A percentile compares a stretch with the other conserved stretches of the same genome.
phyloP scores from a whole-genome alignment of 495 filamentous ascomycete species.

The Penicillium soppii region DNA sequence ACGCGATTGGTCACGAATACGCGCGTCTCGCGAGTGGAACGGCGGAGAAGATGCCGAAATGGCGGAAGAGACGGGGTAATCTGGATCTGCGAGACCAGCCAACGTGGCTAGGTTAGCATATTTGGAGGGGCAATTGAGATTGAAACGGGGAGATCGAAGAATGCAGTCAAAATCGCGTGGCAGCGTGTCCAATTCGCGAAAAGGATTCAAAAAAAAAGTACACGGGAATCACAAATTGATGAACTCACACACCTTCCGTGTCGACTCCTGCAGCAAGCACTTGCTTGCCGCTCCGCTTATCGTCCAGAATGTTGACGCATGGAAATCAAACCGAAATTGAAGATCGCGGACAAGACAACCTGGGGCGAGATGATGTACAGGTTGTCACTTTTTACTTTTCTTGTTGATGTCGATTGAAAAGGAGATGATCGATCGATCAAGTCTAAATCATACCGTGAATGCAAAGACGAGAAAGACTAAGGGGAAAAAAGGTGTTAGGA shows the following conservation, averaged over 20 bases:
- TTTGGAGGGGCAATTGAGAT: slow-evolving; percentile 15
- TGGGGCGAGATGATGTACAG: slow-evolving; percentile 11
- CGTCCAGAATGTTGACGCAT: slow-evolving; percentile 54
- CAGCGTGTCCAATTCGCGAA: slow-evolving; percentile 14
- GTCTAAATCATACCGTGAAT: slow-evolving; percentile 15
- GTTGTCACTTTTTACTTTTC: slow-evolving; percentile 1
- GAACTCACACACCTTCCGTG: slow-evolving; percentile 47
- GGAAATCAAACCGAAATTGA: slow-evolving; percentile 37
- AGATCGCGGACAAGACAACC: slow-evolving; percentile 30
- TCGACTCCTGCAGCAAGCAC: slow-evolving; percentile 55
- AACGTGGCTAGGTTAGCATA: slow-evolving; percentile 15
- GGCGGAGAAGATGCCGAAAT: slow-evolving; percentile 40
- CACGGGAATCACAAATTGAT: slow-evolving; percentile 5
- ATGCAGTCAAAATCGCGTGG: slow-evolving; percentile 21
- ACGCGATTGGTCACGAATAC: slow-evolving; percentile 32
- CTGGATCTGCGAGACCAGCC: slow-evolving; percentile 34
- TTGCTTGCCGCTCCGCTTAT: slow-evolving; percentile 55
- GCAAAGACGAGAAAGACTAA: slow-evolving; percentile 17
- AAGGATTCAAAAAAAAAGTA: not conserved
- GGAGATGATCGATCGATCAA: slow-evolving; percentile 23
- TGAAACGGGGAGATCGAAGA: slow-evolving; percentile 3
- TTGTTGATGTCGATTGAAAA: not conserved
- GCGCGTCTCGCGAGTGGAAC: slow-evolving; percentile 30
- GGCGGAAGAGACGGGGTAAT: slow-evolving; percentile 41
- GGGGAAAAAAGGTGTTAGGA: slow-evolving; percentile 12